A percentile compares a stretch with the other conserved stretches of the same genome.
Conservation (phyloP, 768 basidiomycete genomes). For the Pulveroboletus ravenelii region DNA sequence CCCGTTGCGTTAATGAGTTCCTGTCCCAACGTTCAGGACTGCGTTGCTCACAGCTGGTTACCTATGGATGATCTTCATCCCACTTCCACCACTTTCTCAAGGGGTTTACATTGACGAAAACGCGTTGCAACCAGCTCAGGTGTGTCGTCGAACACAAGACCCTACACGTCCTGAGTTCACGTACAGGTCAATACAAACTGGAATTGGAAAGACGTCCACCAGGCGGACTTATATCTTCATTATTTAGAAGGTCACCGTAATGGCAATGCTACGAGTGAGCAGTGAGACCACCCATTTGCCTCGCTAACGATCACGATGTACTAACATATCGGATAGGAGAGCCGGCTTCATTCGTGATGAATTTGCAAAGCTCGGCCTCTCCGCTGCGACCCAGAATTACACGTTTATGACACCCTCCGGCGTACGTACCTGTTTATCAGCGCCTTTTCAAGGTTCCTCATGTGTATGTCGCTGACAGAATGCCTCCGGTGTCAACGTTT, state of each 20-base stretch:
- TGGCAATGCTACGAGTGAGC: constrained; percentile 58
- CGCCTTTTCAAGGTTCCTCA: not conserved
- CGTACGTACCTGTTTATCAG: constrained; percentile 32
- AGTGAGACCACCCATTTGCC: constrained; percentile 47
- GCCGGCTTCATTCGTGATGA: constrained; percentile 56
- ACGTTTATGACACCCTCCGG: constrained; percentile 46
- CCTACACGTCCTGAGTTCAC: constrained; percentile 1
- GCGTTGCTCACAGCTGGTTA: constrained; percentile 62
- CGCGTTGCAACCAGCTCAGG: constrained; percentile 90
- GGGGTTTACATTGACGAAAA: constrained; percentile 91
- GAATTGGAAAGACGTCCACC: constrained; percentile 86
- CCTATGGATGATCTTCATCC: constrained; percentile 80
- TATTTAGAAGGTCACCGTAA: constrained; percentile 61
- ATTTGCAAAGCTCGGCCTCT: constrained; percentile 72
- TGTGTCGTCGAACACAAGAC: constrained; percentile 27
- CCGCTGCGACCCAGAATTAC: constrained; percentile 67
- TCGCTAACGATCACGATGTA: not conserved
- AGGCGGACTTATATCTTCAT: constrained; percentile 76
- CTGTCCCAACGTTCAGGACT: constrained; percentile 37
- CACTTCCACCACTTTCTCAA: constrained; percentile 58
- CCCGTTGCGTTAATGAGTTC: constrained; percentile 1
- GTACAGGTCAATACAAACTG: constrained; percentile 84
- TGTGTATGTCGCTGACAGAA: constrained; percentile 35
- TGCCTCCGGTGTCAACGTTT: constrained; percentile 70
- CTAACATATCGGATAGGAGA: constrained; percentile 43